Base-by-base conservation (phyloP, 2,329 filamentous ascomycete genomes). In the Ceratocystis lukuohia region DNA sequence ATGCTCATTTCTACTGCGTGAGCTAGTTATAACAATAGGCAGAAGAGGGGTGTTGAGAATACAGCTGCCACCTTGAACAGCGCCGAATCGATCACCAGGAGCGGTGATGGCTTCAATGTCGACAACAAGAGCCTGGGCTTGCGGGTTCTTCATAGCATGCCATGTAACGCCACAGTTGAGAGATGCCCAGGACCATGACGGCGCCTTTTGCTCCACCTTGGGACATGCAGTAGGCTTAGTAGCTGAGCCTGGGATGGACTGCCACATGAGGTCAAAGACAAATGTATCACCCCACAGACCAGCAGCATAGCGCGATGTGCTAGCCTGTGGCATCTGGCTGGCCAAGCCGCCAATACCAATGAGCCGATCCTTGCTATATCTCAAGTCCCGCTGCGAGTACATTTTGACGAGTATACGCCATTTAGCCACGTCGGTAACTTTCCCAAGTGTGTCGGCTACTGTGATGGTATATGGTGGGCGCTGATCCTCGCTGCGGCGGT, bases 291-390 rank as follows among this genome's bases (percentile, higher is more conserved):
- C 64, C 74, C 74, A 75, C 22, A 75, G 48, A 0, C 74, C 72
- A 0, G 74, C 74, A 0, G 70, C 66, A 61, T 74, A 75, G 7
- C 70, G 62, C 15, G 71, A 71, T 0, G 65, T 64, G 4, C 69
- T 70, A 1, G 66, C 69, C 44, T 68, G 66, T 37, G 70, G 70
- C 44, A 74, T 59, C 3, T 69, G 65, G 3, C 68, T 69, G 0
- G 73, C 74, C 25, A 74, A 67, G 0, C 72, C 73, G 2, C 72
- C 73, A 46, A 75, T 71, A 1, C 72, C 73, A 0, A 73, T 72
- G 3, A 75, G 69, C 22, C 71, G 71, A 53, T 75, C 74, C 0
- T 64, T 33, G 2, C 61, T 37, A 0, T 71, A 66, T 0, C 71
- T 71, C 17, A 75, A 59, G 1, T 69, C 62, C 3, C 71, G 66